These are phyloP conservation scores for Luffa acutangula DNA, from an alignment of 306 rosid genomes.

Conservation along the genomic window DNA sequence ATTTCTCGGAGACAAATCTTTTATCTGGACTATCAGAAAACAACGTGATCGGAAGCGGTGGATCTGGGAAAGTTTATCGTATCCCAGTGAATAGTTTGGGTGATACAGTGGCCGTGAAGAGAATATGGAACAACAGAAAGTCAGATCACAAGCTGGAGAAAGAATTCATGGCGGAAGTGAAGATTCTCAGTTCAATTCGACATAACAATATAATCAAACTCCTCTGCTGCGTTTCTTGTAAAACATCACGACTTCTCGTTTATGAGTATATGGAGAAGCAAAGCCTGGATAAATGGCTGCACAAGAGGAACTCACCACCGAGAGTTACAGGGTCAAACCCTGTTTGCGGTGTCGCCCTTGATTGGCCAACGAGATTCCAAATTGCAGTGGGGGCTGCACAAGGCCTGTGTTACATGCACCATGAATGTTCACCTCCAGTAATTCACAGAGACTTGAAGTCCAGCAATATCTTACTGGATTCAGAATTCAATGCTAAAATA, in stretches of 20 bases:
- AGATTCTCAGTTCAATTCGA: conserved; percentile 52
- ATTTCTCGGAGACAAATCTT: conserved; percentile 47
- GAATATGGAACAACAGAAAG: conserved; percentile 38
- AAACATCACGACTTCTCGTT: conserved; percentile 57
- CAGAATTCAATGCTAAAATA: conserved; percentile 60
- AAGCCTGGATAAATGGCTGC: conserved; percentile 72
- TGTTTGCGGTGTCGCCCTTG: conserved; percentile 14
- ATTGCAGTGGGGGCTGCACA: conserved; percentile 65
- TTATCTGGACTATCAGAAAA: conserved; percentile 25
- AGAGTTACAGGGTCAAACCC: conserved; percentile 7
- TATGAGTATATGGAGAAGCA: conserved; percentile 53
- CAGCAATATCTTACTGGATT: conserved; percentile 70
- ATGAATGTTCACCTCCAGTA: conserved; percentile 49
- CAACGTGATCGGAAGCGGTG: conserved; percentile 61
- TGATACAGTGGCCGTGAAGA: conserved; percentile 56
- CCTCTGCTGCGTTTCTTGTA: conserved; percentile 46
- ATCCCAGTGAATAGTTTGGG: conserved; percentile 19
- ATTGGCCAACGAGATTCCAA: conserved; percentile 63
- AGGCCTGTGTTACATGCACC: conserved; percentile 86
- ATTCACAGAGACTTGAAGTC: conserved; percentile 74
- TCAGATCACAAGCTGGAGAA: conserved; percentile 50
- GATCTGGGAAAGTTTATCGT: conserved; percentile 72
- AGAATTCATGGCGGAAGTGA: conserved; percentile 62
- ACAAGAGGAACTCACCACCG: conserved; percentile 21
- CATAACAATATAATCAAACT: conserved; percentile 76